Conservation (phyloP, 164 flowering plant genomes). For the Echeveria elegans region DNA sequence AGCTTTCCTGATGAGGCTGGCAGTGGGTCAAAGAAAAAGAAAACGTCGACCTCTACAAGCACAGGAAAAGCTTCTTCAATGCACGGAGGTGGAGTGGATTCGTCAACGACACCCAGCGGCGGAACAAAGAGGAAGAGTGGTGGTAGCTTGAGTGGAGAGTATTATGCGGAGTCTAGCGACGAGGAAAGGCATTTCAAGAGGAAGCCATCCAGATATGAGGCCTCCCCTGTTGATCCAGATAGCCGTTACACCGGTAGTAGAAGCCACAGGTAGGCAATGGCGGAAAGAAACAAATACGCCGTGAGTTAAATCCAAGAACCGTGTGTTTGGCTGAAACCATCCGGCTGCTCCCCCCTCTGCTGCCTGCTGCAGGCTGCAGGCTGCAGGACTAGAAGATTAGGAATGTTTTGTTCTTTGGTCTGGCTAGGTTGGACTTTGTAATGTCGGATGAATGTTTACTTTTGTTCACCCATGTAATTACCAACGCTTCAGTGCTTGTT, state of each 20-base stretch:
- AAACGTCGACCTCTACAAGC: not conserved
- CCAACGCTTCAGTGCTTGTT: too few species aligned
- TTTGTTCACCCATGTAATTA: too few species aligned
- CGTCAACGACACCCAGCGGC: not conserved
- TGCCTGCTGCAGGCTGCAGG: too few species aligned
- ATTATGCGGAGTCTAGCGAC: not conserved
- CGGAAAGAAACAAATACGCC: not conserved
- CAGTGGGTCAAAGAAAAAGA: not conserved
- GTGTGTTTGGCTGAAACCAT: too few species aligned
- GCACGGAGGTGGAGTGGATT: not conserved
- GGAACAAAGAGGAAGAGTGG: not conserved
- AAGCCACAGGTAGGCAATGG: slow-evolving; percentile 7
- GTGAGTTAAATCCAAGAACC: not conserved
- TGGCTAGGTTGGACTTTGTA: too few species aligned
- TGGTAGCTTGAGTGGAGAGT: not conserved
- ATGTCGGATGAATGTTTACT: too few species aligned
- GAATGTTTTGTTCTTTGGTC: too few species aligned
- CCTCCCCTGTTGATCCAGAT: not conserved
- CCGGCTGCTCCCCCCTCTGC: too few species aligned
- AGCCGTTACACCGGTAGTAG: not conserved
- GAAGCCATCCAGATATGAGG: slow-evolving; percentile 2
- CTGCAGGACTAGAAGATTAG: too few species aligned
- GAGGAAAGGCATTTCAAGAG: slow-evolving; percentile 6
- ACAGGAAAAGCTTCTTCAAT: not conserved
- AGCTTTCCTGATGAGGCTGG: slow-evolving; percentile 46